Conservation (phyloP, 2,329 filamentous ascomycete genomes). For the Stemphylium beticola region DNA sequence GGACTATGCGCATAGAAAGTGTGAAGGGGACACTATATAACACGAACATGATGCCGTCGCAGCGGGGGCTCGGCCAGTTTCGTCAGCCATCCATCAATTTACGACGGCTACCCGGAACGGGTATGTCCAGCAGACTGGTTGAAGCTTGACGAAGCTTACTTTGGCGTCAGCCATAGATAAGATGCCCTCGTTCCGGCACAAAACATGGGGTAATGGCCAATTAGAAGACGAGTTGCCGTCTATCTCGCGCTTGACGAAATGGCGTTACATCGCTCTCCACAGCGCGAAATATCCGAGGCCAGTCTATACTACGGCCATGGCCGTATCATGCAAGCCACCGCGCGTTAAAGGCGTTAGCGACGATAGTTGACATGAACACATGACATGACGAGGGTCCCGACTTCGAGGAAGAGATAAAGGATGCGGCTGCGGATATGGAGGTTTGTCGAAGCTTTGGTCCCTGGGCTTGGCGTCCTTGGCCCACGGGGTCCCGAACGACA, state of each 20-base stretch:
- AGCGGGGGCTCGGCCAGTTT: not conserved
- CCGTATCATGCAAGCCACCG: not conserved
- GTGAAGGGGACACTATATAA: not conserved
- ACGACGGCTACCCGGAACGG: slow-evolving; percentile 13
- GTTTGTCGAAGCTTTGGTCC: slow-evolving; percentile 1
- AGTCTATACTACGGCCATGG: not conserved
- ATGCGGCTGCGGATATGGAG: not conserved
- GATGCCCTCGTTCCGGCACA: not conserved
- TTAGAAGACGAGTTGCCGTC: not conserved
- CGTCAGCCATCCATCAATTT: slow-evolving; percentile 10
- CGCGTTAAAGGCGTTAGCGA: slow-evolving; percentile 8
- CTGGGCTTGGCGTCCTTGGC: not conserved
- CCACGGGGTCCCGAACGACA: not conserved
- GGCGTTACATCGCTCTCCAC: slow-evolving; percentile 7
- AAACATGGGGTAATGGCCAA: slow-evolving; percentile 23
- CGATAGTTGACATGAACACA: not conserved
- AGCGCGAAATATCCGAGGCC: not conserved
- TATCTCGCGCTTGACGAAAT: slow-evolving; percentile 10
- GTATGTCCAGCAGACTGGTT: slow-evolving; percentile 10
- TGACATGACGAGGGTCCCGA: not conserved
- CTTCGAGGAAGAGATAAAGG: not conserved
- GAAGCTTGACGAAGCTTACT: slow-evolving; percentile 27
- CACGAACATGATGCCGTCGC: not conserved
- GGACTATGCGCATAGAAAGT: no score
- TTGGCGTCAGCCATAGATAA: slow-evolving; percentile 16